Evolutionary conservation across 176 grass and related monocot species (phyloP).

Genomic region (Carex kokanica): DNA sequence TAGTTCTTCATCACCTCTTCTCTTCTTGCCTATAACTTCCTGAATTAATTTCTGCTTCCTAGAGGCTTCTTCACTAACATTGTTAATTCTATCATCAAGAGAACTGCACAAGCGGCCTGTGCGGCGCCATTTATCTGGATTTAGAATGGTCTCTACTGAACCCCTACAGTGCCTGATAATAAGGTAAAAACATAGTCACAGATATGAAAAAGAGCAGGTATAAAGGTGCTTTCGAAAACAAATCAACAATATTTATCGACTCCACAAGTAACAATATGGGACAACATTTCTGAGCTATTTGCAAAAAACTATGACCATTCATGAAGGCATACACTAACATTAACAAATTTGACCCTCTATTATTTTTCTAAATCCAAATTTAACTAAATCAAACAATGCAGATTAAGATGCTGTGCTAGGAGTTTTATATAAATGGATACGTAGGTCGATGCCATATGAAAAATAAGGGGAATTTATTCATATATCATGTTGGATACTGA

Average conservation of each 20-base stretch:
- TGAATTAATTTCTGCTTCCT: conserved; percentile 37
- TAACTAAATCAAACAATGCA: conserved; percentile 1
- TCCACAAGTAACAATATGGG: neutral
- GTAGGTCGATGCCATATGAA: too few relatives aligned
- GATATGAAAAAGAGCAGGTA: neutral
- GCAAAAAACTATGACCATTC: neutral
- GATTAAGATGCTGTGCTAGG: neutral
- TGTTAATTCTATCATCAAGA: conserved; percentile 53
- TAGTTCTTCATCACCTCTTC: conserved; percentile 25
- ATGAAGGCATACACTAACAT: neutral
- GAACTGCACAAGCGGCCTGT: conserved; percentile 64
- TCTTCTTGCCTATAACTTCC: conserved; percentile 33
- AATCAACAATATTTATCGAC: neutral
- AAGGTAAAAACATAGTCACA: conserved; percentile 27
- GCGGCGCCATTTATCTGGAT: conserved; percentile 43
- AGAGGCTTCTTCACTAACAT: conserved; percentile 42
- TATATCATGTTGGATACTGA: neutral
- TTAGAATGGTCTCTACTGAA: conserved; percentile 61
- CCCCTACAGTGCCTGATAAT: conserved; percentile 62
- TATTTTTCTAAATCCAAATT: conserved; percentile 14
- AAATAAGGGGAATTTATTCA: neutral
- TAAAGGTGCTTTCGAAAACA: neutral
- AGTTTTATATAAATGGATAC: neutral
- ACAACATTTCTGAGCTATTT: neutral
- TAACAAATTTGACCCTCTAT: neutral